phyloP scores from a whole-genome alignment of 257 asterid species.

The Solanum phureja region DNA sequence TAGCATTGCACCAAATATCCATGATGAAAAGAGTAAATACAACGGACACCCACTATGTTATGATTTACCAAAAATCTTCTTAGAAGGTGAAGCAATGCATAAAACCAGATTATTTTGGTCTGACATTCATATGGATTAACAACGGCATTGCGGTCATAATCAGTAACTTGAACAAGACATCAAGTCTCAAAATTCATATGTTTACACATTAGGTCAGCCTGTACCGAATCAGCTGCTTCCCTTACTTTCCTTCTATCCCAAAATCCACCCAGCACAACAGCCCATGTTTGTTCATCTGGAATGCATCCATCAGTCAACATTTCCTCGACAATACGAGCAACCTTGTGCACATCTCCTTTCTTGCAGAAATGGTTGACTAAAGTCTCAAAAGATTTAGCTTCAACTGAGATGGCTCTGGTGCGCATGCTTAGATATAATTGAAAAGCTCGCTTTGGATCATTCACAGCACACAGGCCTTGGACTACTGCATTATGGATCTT shows the following conservation, averaged over 20 bases:
- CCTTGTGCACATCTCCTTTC: constrained; percentile 60
- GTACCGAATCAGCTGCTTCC: constrained; percentile 47
- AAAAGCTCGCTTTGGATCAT: constrained; percentile 52
- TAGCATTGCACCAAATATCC: neutral
- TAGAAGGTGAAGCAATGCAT: neutral
- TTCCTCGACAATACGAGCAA: constrained; percentile 57
- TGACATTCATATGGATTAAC: neutral
- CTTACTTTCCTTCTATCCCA: constrained; percentile 58
- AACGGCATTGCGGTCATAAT: neutral
- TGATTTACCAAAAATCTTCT: neutral
- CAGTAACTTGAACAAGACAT: constrained; percentile 10
- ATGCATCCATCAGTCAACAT: constrained; percentile 77
- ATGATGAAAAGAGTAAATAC: neutral
- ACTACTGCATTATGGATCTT: constrained; percentile 62
- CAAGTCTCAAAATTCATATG: constrained; percentile 2
- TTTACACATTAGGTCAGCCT: constrained; percentile 29
- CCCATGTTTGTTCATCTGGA: constrained; percentile 61
- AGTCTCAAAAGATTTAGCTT: constrained; percentile 39
- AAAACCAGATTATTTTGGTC: neutral
- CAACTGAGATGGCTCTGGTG: constrained; percentile 70
- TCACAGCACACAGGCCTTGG: constrained; percentile 42
- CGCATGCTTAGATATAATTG: constrained; percentile 57
- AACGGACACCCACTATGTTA: neutral
- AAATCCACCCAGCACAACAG: constrained; percentile 38
- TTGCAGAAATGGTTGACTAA: constrained; percentile 43